Evolutionary conservation across 768 basidiomycete genomes (phyloP).

Genomic region (Scleroderma citrinum): DNA sequence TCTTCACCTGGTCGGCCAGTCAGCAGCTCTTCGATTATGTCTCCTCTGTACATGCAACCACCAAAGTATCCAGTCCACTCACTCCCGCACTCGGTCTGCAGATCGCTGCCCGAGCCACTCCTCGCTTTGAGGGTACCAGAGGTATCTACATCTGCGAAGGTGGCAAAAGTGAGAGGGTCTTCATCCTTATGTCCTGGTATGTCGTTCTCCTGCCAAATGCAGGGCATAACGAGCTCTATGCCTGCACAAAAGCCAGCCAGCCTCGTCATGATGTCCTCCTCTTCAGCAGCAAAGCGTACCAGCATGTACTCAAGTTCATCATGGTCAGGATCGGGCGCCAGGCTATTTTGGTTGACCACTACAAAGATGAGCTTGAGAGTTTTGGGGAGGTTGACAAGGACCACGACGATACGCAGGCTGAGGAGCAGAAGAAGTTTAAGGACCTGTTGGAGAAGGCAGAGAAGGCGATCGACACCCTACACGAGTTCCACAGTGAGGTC

Average conservation of each 20-base stretch:
- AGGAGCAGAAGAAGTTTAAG: conserved; percentile 5
- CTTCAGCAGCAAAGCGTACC: too few species aligned
- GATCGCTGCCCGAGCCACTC: conserved; percentile 30
- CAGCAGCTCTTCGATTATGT: conserved; percentile 28
- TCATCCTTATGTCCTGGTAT: conserved; percentile 28
- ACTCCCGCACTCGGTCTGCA: conserved; percentile 31
- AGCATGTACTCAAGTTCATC: too few species aligned
- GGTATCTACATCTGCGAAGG: conserved; percentile 32
- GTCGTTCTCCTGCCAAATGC: conserved; percentile 22
- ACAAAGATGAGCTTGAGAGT: conserved; percentile 17
- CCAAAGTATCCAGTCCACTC: conserved; percentile 15
- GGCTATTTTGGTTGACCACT: conserved; percentile 14
- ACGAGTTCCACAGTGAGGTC: conserved; percentile 14
- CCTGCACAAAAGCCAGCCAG: conserved; percentile 19
- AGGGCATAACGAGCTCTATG: too few species aligned
- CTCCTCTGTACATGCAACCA: conserved; percentile 8
- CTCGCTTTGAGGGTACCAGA: conserved; percentile 28
- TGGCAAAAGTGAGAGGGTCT: conserved; percentile 22
- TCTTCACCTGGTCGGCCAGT: conserved; percentile 23
- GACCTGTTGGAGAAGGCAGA: conserved; percentile 12
- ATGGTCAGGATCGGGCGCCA: conserved; percentile 17
- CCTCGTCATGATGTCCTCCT: conserved; percentile 27
- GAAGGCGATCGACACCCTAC: conserved; percentile 18
- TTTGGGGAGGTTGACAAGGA: conserved; percentile 10
- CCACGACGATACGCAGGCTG: conserved; percentile 6